These are phyloP conservation scores for Extremus antarcticus DNA, from an alignment of 495 filamentous ascomycete genomes.

Conservation along the genomic window DNA sequence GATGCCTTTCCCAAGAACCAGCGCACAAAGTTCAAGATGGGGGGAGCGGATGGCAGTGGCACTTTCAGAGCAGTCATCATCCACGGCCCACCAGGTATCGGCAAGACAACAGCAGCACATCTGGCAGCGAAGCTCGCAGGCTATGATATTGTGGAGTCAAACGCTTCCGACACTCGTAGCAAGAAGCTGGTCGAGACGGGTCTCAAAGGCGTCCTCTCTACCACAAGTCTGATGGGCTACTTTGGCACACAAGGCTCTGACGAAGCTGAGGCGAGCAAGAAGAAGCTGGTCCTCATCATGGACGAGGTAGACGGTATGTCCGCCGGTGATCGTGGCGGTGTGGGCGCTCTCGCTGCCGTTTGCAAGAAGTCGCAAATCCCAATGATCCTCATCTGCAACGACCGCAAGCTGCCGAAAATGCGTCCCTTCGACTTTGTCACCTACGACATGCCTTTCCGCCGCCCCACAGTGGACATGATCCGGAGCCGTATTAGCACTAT, in stretches of 20 bases:
- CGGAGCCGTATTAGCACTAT: slow-evolving; percentile 87
- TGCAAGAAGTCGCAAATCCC: slow-evolving; percentile 93
- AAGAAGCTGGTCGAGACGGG: slow-evolving; percentile 91
- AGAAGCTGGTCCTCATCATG: slow-evolving; percentile 93
- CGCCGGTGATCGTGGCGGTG: slow-evolving; percentile 88
- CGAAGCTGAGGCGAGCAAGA: slow-evolving; percentile 64
- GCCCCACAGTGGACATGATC: slow-evolving; percentile 80
- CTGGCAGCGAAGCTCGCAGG: slow-evolving; percentile 86
- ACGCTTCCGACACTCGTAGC: slow-evolving; percentile 93
- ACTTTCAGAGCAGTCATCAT: slow-evolving; percentile 76
- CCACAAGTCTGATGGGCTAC: slow-evolving; percentile 82
- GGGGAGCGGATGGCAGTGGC: slow-evolving; percentile 73
- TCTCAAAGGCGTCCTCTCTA: slow-evolving; percentile 79
- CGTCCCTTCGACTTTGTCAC: slow-evolving; percentile 85
- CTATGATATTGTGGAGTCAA: slow-evolving; percentile 87
- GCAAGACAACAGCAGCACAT: slow-evolving; percentile 96
- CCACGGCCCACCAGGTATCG: slow-evolving; percentile 89
- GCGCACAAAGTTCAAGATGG: slow-evolving; percentile 62
- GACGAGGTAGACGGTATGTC: slow-evolving; percentile 99
- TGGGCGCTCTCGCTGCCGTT: slow-evolving; percentile 83
- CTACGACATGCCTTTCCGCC: slow-evolving; percentile 74
- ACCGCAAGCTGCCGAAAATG: slow-evolving; percentile 88
- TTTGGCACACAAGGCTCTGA: slow-evolving; percentile 62
- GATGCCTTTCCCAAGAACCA: slow-evolving; percentile 65
- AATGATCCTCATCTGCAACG: slow-evolving; percentile 96